Percentiles rank a stretch among this genome's conserved stretches.
Conservation (phyloP, 75 land plant genomes). For the Azolla pinnata region DNA sequence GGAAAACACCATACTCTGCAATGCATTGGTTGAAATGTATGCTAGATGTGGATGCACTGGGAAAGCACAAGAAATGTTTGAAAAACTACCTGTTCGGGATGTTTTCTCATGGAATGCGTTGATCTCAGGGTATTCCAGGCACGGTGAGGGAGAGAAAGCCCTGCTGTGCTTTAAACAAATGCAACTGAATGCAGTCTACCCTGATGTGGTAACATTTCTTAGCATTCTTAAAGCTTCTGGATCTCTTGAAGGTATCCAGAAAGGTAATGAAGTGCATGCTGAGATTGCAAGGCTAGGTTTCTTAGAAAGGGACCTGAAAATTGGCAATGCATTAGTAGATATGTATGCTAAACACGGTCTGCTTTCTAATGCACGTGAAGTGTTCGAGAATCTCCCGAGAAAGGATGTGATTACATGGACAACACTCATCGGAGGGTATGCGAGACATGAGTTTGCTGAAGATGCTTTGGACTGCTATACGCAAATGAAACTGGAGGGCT, state of each 20-base stretch:
- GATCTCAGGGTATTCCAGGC: constrained; percentile 1
- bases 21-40: constrained; percentile 65
- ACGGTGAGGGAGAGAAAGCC: constrained; percentile 1
- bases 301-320: background rate
- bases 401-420: constrained; percentile 9
- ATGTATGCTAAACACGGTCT: constrained; percentile 15
- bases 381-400: constrained; percentile 2
- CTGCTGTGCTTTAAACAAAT: background rate
- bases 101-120: constrained; percentile 11
- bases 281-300: background rate
- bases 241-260: background rate
- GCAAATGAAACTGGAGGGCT: constrained; percentile 3
- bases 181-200: background rate
- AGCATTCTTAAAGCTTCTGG: background rate
- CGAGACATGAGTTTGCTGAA: constrained; percentile 5
- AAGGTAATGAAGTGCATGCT: background rate
- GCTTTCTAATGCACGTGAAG: constrained; percentile 1
- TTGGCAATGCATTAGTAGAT: constrained; percentile 11
- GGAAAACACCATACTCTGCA: constrained; percentile 24
- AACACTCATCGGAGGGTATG: constrained; percentile 4
- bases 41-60: constrained; percentile 42
- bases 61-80: constrained; percentile 3
- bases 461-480: background rate
- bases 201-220: background rate
- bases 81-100: constrained; percentile 1